A percentile compares a stretch with the other conserved stretches of the same genome.
These are phyloP conservation scores for Podospora didyma DNA, from an alignment of 495 filamentous ascomycete genomes.

Conservation along the genomic window DNA sequence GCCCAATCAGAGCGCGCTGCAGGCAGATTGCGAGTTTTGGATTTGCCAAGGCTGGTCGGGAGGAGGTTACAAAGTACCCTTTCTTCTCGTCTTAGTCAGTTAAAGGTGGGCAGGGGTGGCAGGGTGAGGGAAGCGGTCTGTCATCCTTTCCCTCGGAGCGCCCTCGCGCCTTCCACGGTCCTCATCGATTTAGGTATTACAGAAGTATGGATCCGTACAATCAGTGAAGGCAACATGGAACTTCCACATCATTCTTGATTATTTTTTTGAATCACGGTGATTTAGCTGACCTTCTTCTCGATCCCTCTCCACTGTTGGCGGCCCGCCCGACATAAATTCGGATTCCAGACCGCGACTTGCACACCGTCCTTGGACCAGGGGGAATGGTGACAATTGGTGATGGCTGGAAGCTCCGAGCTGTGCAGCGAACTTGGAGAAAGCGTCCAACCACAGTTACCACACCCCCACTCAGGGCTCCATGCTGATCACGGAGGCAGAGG, in stretches of 20 bases:
- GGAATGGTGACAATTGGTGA: neutral
- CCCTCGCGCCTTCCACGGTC: no score
- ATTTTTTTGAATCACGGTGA: neutral
- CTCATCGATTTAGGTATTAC: no score
- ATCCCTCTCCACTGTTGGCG: neutral
- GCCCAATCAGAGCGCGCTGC: neutral
- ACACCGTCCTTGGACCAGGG: neutral
- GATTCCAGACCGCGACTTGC: neutral
- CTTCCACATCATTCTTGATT: neutral
- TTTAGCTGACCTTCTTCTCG: neutral
- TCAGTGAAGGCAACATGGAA: neutral
- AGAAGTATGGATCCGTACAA: no score
- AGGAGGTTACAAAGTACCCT: neutral
- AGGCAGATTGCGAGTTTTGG: neutral
- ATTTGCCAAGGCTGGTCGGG: neutral
- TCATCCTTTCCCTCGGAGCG: no score
- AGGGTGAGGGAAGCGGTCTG: no score
- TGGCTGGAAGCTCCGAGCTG: neutral
- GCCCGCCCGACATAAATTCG: neutral
- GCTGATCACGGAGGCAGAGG: neutral
- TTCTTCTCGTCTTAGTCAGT: neutral
- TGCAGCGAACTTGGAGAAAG: neutral
- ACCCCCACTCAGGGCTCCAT: neutral
- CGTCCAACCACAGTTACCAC: neutral
- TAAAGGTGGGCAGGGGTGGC: neutral